Conservation (phyloP, 106 monocot genomes). For the Triglochin maritima region DNA sequence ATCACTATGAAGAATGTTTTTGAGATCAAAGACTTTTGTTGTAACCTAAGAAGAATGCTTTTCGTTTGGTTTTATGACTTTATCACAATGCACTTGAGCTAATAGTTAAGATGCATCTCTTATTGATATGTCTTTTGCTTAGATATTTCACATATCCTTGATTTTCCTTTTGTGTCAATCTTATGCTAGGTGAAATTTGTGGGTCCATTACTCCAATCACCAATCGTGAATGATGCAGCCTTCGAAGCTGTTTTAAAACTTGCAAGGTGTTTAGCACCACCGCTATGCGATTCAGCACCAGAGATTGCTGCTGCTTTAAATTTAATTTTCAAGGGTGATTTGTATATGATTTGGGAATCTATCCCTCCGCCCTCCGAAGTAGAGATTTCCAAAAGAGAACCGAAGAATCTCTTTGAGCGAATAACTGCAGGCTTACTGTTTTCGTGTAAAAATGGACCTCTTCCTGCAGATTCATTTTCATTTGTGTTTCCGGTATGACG, state of each 20-base stretch:
- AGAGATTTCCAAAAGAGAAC: conserved; percentile 27
- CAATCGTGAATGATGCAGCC: conserved; percentile 72
- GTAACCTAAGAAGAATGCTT: too few species aligned
- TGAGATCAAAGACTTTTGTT: too few species aligned
- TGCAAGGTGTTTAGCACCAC: conserved; percentile 73
- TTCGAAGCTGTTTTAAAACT: conserved; percentile 67
- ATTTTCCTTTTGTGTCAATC: not conserved
- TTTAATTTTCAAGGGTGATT: conserved; percentile 44
- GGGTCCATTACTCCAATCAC: conserved; percentile 63
- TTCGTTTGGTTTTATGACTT: too few species aligned
- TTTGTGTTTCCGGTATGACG: conserved; percentile 83
- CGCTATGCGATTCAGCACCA: conserved; percentile 67
- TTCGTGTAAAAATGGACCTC: conserved; percentile 72
- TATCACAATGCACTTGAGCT: too few species aligned
- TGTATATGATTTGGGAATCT: conserved; percentile 28
- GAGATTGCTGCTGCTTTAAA: conserved; percentile 81
- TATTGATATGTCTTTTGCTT: too few species aligned
- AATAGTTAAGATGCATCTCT: too few species aligned
- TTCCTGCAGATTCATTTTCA: conserved; percentile 95
- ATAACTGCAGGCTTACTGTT: conserved; percentile 43
- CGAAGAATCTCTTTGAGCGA: conserved; percentile 57
- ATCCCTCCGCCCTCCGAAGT: conserved; percentile 19
- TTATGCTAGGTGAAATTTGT: conserved; percentile 69
- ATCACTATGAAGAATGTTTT: too few species aligned
- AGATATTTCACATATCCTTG: too few species aligned